Base-by-base conservation (phyloP, 1,139 yeast species). In the Taphrina deformans region DNA sequence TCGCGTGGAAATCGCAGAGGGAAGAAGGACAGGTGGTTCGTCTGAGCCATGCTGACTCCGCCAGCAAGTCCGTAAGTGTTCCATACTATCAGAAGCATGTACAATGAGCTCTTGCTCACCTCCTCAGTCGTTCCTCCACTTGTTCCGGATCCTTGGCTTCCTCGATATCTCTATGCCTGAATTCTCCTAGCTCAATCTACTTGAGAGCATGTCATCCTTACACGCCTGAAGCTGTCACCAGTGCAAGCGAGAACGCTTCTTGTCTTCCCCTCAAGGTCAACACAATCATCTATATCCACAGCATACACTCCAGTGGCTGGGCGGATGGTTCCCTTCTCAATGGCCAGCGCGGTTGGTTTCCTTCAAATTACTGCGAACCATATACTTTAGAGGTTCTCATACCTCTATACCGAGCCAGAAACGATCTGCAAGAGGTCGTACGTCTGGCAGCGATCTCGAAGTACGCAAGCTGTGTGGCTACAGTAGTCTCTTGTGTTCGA, bases 291-390 rank as follows among this genome's bases (percentile, higher is more conserved):
- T 87, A 90, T 73, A 88, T 93, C 6, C 97, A 92, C 74, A 84
- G 92, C 9, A 84, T 91, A 33, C 98, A 93, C 75, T 86, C 88
- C 64, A 87, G 96, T 18, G 99, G 98, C 1, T 93, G 99, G 99
- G 97, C 97, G 67, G 98, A 93, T 75, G 98, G 92, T 1, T 91
- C 97, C 0, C 75, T 89, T 58, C 75, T 87, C 18, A 81, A 88
- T 5, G 83, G 89, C 65, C 83, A 83, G 70, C 81, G 97, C 67
- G 99, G 99, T 29, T 93, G 99, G 99, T 90, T 93, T 18, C 99
- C 99, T 1, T 87, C 92, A 81, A 92, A 92, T 75, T 93, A 90
- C 76, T 93, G 92, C 68, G 71, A 73, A 35, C 75, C 78, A 3
- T 77, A 80, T 79, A 73, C 90, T 85, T 66, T 78, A 82, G 74